Percentiles rank a stretch among this genome's conserved stretches.
Conservation (phyloP, 2,329 filamentous ascomycete genomes). For the Orbilia ellipsospora region DNA sequence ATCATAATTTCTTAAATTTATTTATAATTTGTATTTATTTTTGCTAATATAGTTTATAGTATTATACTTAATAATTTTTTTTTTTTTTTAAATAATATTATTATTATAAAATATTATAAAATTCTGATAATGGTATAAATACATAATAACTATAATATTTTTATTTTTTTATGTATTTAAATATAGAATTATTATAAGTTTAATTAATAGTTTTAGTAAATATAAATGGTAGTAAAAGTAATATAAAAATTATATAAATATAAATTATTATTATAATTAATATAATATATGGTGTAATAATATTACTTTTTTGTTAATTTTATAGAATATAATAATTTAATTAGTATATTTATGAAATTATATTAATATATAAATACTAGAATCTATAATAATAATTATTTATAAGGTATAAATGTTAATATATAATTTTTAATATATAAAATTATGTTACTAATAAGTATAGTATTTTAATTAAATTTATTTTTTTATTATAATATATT, state of each 20-base stretch:
- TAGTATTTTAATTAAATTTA: too few species aligned
- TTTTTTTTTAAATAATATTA: background rate
- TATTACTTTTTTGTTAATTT: background rate
- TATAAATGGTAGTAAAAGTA: background rate
- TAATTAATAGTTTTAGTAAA: background rate
- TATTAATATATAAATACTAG: background rate
- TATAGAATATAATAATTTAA: background rate
- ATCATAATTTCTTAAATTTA: too few species aligned
- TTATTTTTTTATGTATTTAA: background rate
- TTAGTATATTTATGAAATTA: background rate
- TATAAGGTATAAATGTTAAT: background rate
- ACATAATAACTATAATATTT: background rate
- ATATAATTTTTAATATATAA: too few species aligned
- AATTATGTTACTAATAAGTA: background rate
- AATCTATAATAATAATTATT: background rate
- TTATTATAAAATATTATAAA: background rate
- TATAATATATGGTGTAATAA: background rate
- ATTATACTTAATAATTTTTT: conserved; percentile 2
- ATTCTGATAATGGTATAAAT: background rate
- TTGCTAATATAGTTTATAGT: too few species aligned
- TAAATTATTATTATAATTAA: background rate
- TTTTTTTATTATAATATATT: too few species aligned
- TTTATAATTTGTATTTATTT: too few species aligned
- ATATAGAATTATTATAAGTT: too few species aligned
- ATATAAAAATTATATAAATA: background rate